Conservation (phyloP, 441 rosid genomes). For the Adansonia grandidieri region DNA sequence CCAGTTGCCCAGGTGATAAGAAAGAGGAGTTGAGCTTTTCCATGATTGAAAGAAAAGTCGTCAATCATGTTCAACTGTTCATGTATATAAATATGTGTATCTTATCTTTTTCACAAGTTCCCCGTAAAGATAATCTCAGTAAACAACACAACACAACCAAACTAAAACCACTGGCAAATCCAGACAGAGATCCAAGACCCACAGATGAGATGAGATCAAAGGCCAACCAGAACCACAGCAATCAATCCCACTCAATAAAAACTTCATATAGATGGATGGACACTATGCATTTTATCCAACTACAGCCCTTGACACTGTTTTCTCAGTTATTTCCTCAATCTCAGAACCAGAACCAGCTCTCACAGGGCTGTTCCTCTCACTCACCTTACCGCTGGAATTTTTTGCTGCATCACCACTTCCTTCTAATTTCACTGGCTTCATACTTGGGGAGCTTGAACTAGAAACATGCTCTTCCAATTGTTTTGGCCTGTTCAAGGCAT, state of each 20-base stretch:
- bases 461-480: conserved; percentile 45
- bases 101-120: conserved; percentile 1
- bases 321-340: conserved; percentile 15
- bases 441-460: conserved; percentile 35
- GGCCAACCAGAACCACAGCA: not conserved
- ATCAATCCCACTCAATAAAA: not conserved
- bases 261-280: not conserved
- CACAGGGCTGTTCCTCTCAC: conserved; percentile 19
- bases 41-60: not conserved
- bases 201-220: conserved; percentile 5
- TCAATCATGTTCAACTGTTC: not conserved
- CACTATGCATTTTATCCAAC: conserved; percentile 7
- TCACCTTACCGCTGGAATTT: conserved; percentile 30
- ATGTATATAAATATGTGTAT: not conserved
- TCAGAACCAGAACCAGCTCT: conserved; percentile 3
- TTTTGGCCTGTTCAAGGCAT: conserved; percentile 68
- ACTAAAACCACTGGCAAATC: conserved; percentile 9
- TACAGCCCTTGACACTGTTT: not conserved
- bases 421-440: conserved; percentile 28
- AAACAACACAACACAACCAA: not conserved
- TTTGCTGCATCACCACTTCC: conserved; percentile 27
- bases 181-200: not conserved
- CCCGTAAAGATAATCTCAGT: not conserved
- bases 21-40: not conserved
- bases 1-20: no score